phyloP scores from a whole-genome alignment of 208 protist species.

The Leishmania major region DNA sequence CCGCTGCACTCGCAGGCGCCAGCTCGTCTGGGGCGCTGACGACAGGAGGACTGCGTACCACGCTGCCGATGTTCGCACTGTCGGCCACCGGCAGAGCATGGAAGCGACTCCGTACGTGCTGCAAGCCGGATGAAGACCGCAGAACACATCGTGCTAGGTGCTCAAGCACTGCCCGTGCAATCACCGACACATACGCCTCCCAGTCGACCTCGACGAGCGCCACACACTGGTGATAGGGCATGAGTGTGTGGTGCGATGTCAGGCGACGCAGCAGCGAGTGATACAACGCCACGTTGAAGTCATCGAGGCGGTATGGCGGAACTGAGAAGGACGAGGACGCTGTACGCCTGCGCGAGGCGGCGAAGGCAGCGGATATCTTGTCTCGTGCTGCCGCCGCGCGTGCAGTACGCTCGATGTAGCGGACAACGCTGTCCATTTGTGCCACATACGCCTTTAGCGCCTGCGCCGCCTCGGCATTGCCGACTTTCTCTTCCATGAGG shows the following conservation, averaged over 20 bases:
- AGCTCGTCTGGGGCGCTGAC: neutral
- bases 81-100: neutral
- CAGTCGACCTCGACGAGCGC: slow-evolving; percentile 59
- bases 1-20: neutral
- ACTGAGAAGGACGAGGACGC: slow-evolving; percentile 19
- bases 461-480: slow-evolving; percentile 3
- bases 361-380: neutral
- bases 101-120: neutral
- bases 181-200: slow-evolving; percentile 65
- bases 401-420: neutral
- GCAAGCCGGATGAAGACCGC: neutral
- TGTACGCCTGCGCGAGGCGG: neutral
- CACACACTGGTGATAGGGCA: slow-evolving; percentile 49
- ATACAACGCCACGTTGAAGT: slow-evolving; percentile 33
- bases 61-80: slow-evolving; percentile 16
- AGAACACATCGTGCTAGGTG: slow-evolving; percentile 40
- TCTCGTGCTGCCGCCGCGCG: neutral
- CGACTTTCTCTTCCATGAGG: slow-evolving; percentile 7
- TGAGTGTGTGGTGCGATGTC: slow-evolving; percentile 24
- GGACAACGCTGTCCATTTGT: slow-evolving; percentile 14
- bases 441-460: slow-evolving; percentile 19
- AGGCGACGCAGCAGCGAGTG: slow-evolving; percentile 33
- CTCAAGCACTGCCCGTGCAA: slow-evolving; percentile 49
- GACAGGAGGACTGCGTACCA: neutral
- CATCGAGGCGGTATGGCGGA: slow-evolving; percentile 17